Conservation (phyloP, 805 yeast genomes). For the Blastobotrys peoriensis region DNA sequence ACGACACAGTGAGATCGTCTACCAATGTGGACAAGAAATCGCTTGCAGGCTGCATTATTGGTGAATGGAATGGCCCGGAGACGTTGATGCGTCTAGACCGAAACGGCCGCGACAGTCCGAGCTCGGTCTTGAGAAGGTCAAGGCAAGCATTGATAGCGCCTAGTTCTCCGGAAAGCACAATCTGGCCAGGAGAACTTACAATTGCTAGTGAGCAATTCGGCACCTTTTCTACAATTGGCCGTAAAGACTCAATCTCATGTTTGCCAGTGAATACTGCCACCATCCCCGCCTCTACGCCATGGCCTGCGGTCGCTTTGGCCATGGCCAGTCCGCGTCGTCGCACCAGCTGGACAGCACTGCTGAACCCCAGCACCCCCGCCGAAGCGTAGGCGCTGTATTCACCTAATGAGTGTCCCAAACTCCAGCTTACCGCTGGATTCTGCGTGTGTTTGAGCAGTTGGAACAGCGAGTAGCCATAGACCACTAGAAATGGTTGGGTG, state of each 20-base stretch:
- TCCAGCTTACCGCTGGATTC: slow-evolving; percentile 15
- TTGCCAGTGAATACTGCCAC: slow-evolving; percentile 1
- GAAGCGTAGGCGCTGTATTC: slow-evolving; percentile 42
- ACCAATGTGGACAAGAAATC: slow-evolving; percentile 28
- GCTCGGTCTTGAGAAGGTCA: slow-evolving; percentile 16
- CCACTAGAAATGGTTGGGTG: slow-evolving; percentile 51
- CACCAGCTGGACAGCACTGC: slow-evolving; percentile 38
- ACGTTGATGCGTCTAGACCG: slow-evolving; percentile 36
- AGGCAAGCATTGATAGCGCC: slow-evolving; percentile 26
- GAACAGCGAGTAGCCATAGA: slow-evolving; percentile 34
- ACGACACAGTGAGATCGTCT: slow-evolving; percentile 13
- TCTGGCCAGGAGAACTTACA: slow-evolving; percentile 38
- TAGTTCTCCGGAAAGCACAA: slow-evolving; percentile 41
- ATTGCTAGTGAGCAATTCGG: slow-evolving; percentile 38
- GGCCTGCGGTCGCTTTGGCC: slow-evolving; percentile 31
- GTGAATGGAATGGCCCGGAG: slow-evolving; percentile 46
- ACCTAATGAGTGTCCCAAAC: slow-evolving; percentile 48
- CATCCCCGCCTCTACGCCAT: slow-evolving; percentile 1
- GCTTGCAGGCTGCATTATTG: slow-evolving; percentile 35
- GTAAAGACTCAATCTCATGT: not conserved
- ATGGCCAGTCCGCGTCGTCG: slow-evolving; percentile 40
- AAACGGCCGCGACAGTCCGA: slow-evolving; percentile 19
- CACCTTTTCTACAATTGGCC: not conserved
- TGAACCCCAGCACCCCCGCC: slow-evolving; percentile 33
- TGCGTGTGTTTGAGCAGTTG: slow-evolving; percentile 22